Evolutionary conservation across 345 rosid species (phyloP).

Genomic region (Gossypium raimondii): DNA sequence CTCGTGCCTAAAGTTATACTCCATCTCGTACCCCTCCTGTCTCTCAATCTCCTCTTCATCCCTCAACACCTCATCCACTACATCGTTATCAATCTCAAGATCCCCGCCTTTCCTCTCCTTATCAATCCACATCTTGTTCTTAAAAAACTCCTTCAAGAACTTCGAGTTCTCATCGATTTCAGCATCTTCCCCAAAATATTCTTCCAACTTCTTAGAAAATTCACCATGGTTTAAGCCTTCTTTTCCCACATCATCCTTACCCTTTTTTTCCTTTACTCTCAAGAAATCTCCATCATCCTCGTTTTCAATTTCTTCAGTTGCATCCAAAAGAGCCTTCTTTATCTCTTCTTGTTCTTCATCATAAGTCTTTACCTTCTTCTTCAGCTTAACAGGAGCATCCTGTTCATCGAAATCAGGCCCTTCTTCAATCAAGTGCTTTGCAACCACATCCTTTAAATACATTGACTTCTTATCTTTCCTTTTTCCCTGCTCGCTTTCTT

Average conservation of each 20-base stretch:
- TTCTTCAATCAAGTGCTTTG: conserved; percentile 62
- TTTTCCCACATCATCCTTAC: conserved; percentile 24
- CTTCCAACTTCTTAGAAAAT: conserved; percentile 44
- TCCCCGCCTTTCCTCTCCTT: conserved; percentile 33
- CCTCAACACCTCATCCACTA: conserved; percentile 39
- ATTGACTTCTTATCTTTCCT: conserved; percentile 31
- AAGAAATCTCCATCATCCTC: conserved; percentile 43
- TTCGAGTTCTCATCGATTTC: conserved; percentile 41
- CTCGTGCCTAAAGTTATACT: conserved; percentile 51
- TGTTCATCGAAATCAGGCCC: conserved; percentile 56
- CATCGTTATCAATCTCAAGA: conserved; percentile 31
- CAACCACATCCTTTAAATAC: conserved; percentile 70
- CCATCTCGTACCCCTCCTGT: conserved; percentile 59
- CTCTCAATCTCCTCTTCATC: conserved; percentile 56
- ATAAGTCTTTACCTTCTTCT: conserved; percentile 34
- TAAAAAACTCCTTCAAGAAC: conserved; percentile 67
- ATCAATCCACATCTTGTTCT: conserved; percentile 71
- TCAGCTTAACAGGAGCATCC: conserved; percentile 24
- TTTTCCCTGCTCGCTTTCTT: conserved; percentile 17
- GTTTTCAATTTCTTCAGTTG: conserved; percentile 38
- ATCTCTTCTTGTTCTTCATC: conserved; percentile 59
- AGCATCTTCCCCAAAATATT: conserved; percentile 54
- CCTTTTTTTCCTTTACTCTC: conserved; percentile 36
- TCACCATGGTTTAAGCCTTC: conserved; percentile 28
- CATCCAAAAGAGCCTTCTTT: conserved; percentile 51